These are phyloP conservation scores for Zygotorulaspora chibaensis DNA, from an alignment of 805 yeast species.

Conservation along the genomic window DNA sequence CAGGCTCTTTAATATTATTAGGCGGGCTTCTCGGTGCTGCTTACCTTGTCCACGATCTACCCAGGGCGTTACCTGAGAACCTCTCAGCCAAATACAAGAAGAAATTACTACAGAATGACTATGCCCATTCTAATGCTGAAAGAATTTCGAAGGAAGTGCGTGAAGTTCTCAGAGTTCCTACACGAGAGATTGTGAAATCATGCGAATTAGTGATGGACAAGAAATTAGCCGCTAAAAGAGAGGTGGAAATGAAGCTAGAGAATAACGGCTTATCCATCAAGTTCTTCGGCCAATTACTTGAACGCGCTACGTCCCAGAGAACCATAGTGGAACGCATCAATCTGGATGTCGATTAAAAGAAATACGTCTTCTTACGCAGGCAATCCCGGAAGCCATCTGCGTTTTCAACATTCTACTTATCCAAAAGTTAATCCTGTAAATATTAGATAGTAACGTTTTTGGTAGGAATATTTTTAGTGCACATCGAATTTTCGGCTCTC, in stretches of 20 bases:
- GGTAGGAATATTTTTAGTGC: too few relatives aligned
- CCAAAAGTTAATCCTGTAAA: constrained; percentile 5
- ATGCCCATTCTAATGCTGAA: constrained; percentile 70
- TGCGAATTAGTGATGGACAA: constrained; percentile 29
- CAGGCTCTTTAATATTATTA: constrained; percentile 49
- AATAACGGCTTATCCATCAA: constrained; percentile 25
- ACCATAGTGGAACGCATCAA: constrained; percentile 23
- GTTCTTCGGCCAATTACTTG: constrained; percentile 25
- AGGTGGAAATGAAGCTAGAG: constrained; percentile 25
- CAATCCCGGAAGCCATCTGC: too few relatives aligned
- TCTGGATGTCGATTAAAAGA: constrained; percentile 29
- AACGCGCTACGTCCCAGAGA: constrained; percentile 23
- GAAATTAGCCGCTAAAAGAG: constrained; percentile 23
- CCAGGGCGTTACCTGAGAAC: constrained; percentile 83
- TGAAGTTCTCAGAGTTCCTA: constrained; percentile 74
- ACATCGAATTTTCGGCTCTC: too few relatives aligned
- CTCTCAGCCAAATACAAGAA: constrained; percentile 64
- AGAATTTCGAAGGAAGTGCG: constrained; percentile 80
- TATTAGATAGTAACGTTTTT: background rate
- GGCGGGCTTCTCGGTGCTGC: constrained; percentile 51
- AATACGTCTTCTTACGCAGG: background rate
- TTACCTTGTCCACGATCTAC: constrained; percentile 74
- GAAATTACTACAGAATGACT: constrained; percentile 65
- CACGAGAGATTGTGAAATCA: constrained; percentile 58
- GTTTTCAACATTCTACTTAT: too few relatives aligned